Base-by-base conservation (phyloP, 768 basidiomycete genomes). In the Leucocoprinus leucothites region DNA sequence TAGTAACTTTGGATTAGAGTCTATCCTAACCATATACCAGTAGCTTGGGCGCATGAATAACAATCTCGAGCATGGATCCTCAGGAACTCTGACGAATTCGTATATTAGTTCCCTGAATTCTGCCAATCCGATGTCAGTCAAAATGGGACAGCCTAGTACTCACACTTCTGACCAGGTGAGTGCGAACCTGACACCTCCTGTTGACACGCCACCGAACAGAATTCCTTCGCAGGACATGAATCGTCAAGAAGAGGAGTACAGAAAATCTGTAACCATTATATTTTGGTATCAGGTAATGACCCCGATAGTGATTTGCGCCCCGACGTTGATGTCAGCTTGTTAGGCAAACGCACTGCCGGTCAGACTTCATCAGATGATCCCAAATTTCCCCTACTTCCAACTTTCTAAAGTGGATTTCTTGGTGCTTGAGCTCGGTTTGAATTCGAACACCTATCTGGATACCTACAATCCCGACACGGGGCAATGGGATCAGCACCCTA, bases 401-500 rank as follows among this genome's bases (percentile, higher is more conserved):
- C 72, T 89, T 7, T 75, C 80, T 3, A 73, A 76, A 22, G 74
- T 85, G 58, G 66, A 74, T 7, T 68, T 77, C 7, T 71, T 89
- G 54, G 73, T 82, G 3, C 65, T 71, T 11, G 82, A 85, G 59
- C 76, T 89, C 19, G 79, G 79, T 7, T 71, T 89, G 14, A 71
- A 72, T 0, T 51, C 73, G 1, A 66, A 68, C 11, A 80, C 84
- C 2, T 87, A 82, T 62, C 70, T 89, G 42, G 87, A 89, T 58
- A 74, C 81, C 2, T 88, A 77, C 64, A 79, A 83, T 54, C 71
- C 76, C 7, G 57, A 63, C 1, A 76, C 82, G 0, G 71, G 77
- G 0, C 78, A 84, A 51, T 89, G 87, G 87, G 85, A 86, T 50
- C 86, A 87, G 57, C 85, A 87, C 61, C 72, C 77, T 36, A 76